Base-by-base conservation (phyloP, 2,329 filamentous ascomycete genomes). In the Xylaria multiplex region DNA sequence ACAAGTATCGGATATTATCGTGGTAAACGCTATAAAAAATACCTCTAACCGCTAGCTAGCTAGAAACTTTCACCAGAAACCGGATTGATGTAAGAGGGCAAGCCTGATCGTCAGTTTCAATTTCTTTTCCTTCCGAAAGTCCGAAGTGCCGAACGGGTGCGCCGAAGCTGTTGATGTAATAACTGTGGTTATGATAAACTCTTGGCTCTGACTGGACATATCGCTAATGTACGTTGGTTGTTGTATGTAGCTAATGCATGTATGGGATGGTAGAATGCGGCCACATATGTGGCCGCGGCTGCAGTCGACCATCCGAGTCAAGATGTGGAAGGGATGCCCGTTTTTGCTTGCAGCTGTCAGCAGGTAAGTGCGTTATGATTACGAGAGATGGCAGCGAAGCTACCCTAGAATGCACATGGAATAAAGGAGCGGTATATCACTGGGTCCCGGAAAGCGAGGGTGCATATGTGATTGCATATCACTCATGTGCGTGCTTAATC, bases 401-500 rank as follows among this genome's bases (percentile, higher is more conserved):
- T 35, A 35, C 32, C 13, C 19, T n/a, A 24, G n/a, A 43, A 35
- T 27, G 11, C 42, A 43, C 9, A 45, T 45, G n/a, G 16, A 6
- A 46, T 19, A 40, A 40, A 53, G 32, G 35, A 49, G 56, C 49
- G 49, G 55, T 45, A 64, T 48, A 3, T 35, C 3, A 43, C 32
- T 14, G 24, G 19, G 24, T 22, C n/a, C 43, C 55, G 59, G 65
- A 64, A 49, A 64, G 50, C 60, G 60, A 66, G 45, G 5, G 30
- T 52, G 50, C 49, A 57, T 64, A 22, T 11, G 16, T 32, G 55
- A 43, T 43, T 48, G 46, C 61, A 54, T 59, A 42, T 46, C 35
- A 58, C 48, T 56, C 53, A 54, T 54, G 50, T 53, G 22, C 37
- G 50, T 16, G 9, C 32, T 35, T 35, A 24, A 53, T 32, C 32